phyloP scores from a whole-genome alignment of 352 stramenopile genomes.

The Phytophthora tentaculata region DNA sequence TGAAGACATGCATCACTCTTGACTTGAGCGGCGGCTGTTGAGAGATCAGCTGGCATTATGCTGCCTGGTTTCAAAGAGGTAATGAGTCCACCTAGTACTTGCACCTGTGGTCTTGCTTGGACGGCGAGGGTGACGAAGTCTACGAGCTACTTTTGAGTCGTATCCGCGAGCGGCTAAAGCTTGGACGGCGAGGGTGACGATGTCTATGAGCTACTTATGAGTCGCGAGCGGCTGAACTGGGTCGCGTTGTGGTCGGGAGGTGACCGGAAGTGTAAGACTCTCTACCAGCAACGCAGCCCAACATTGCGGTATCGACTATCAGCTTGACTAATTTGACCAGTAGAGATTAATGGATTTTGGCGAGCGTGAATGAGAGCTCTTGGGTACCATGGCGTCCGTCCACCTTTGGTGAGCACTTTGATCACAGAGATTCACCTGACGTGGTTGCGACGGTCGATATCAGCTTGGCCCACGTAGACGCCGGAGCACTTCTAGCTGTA shows the following conservation, averaged over 20 bases:
- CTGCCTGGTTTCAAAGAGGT: background rate
- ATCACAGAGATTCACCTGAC: too few relatives aligned
- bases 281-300: background rate
- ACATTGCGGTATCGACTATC: background rate
- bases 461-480: too few relatives aligned
- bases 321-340: background rate
- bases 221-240: background rate
- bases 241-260: background rate
- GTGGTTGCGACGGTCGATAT: too few relatives aligned
- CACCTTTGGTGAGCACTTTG: too few relatives aligned
- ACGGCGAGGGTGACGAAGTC: background rate
- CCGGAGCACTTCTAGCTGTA: too few relatives aligned
- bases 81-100: background rate
- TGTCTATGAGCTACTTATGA: background rate
- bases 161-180: background rate
- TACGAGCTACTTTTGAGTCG: background rate
- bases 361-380: too few relatives aligned
- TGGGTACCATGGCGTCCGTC: too few relatives aligned
- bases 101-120: background rate
- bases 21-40: background rate
- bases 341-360: too few relatives aligned
- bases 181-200: background rate
- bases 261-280: background rate
- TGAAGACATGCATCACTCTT: conserved; percentile 2
- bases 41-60: background rate